Base-by-base conservation (phyloP, 1,284 basidiomycete genomes). In the Sphaerobolus stellatus region DNA sequence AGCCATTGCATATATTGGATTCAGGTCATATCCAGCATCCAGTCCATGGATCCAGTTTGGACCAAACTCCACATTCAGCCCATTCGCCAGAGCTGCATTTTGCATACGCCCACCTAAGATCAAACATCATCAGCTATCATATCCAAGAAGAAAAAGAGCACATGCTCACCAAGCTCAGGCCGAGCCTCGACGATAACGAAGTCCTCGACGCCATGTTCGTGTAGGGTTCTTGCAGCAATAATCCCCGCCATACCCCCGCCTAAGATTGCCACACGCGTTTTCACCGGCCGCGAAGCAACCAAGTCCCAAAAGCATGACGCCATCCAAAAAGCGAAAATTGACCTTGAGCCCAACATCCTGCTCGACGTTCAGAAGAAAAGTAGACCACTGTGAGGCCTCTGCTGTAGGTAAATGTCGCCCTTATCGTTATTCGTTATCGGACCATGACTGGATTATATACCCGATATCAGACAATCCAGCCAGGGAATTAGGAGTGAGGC, bases 31-130 rank as follows among this genome's bases (percentile, higher is more conserved):
- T 20, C 29, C n/a, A 14, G n/a, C 29, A 24, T 31, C 48, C 3
- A 83, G 82, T 8, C 86, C 86, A 61, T 88, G 84, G 31, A 89
- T 75, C 86, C 87, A 89, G 62, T 86, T 86, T 14, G 84, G 79
- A 24, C 87, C 86, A 11, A 79, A 65, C 64, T 89, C 86, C 25
- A 88, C 66, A 1, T 73, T 75, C 53, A 72, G 69, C 20, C 74
- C 58, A 43, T 64, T 67, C 3, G 64, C 70, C 4, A 67, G 50
- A 3, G 59, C 66, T 25, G 75, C 81, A 54, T 73, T 77, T 60
- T 73, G 75, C 72, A 88, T 76, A 8, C 86, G 76, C 5, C 86
- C 86, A 2, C 87, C 48, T 50, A 20, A 29, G 16, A 14, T 9
- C 11, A 25, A 28, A 14, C 14, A 30, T 11, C 8, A 48, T 11